Evolutionary conservation across 2,329 filamentous ascomycete species (phyloP).

Genomic region (Teratosphaeriaceae sp.): DNA sequence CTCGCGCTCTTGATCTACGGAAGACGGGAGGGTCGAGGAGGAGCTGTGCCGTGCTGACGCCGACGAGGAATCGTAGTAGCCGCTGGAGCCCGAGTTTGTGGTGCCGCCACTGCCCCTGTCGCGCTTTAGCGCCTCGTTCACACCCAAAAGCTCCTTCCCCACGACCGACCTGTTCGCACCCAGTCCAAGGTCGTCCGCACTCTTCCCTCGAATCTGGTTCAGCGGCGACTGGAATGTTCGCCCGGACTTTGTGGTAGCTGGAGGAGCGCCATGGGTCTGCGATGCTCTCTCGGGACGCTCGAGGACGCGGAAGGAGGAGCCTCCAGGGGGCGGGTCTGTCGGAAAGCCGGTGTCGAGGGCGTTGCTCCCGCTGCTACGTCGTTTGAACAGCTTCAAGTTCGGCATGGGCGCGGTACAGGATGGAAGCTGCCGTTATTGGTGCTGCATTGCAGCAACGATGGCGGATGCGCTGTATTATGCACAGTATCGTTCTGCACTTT

Average conservation of each 20-base stretch:
- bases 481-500: background rate
- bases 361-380: conserved; percentile 48
- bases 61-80: conserved; percentile 34
- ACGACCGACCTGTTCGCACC: conserved; percentile 24
- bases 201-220: conserved; percentile 2
- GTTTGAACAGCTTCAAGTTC: conserved; percentile 47
- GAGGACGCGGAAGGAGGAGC: conserved; percentile 48
- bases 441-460: background rate
- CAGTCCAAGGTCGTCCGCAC: background rate
- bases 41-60: conserved; percentile 48
- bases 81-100: conserved; percentile 41
- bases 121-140: conserved; percentile 26
- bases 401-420: conserved; percentile 38
- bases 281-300: conserved; percentile 43
- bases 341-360: conserved; percentile 35
- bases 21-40: conserved; percentile 50
- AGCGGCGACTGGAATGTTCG: conserved; percentile 5
- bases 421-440: background rate
- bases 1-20: conserved; percentile 37
- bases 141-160: conserved; percentile 4
- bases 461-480: background rate
- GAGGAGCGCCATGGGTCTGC: conserved; percentile 15
- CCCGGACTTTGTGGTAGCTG: conserved; percentile 10
- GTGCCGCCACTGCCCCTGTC: conserved; percentile 44
- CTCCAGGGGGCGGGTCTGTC: conserved; percentile 9